These are phyloP conservation scores for Xylariaceae sp. DNA, from an alignment of 2,329 filamentous ascomycete species.

Conservation along the genomic window DNA sequence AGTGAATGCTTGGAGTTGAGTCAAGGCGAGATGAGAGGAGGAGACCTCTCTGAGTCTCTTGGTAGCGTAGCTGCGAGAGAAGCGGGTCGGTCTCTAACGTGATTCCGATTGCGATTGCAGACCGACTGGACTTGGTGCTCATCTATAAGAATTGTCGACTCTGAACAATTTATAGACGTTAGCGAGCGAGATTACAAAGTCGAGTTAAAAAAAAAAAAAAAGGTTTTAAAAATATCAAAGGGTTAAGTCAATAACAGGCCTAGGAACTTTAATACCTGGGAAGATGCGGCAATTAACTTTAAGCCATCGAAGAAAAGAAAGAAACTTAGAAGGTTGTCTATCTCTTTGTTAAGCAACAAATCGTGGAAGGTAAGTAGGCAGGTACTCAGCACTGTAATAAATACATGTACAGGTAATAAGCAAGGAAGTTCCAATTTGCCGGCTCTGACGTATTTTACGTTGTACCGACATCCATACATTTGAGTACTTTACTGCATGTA, in stretches of 20 bases:
- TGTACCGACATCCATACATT: neutral
- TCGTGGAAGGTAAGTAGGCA: neutral
- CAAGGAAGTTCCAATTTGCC: slow-evolving; percentile 21
- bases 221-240: no score
- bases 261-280: no score
- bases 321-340: no score
- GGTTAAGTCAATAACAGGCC: no score
- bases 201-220: no score
- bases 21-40: slow-evolving; percentile 1
- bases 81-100: neutral
- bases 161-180: no score
- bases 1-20: slow-evolving; percentile 11
- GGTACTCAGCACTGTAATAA: neutral
- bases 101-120: neutral
- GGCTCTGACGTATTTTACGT: slow-evolving; percentile 23
- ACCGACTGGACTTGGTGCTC: neutral
- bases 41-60: neutral
- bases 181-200: neutral
- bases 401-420: slow-evolving; percentile 10
- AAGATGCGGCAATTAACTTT: neutral
- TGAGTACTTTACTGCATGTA: neutral
- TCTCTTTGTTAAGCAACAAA: slow-evolving; percentile 11
- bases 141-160: no score
- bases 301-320: neutral
- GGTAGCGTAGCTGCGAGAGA: neutral